Base-by-base conservation (phyloP, 2,329 filamentous ascomycete genomes). In the Rugonectria rugulosa region DNA sequence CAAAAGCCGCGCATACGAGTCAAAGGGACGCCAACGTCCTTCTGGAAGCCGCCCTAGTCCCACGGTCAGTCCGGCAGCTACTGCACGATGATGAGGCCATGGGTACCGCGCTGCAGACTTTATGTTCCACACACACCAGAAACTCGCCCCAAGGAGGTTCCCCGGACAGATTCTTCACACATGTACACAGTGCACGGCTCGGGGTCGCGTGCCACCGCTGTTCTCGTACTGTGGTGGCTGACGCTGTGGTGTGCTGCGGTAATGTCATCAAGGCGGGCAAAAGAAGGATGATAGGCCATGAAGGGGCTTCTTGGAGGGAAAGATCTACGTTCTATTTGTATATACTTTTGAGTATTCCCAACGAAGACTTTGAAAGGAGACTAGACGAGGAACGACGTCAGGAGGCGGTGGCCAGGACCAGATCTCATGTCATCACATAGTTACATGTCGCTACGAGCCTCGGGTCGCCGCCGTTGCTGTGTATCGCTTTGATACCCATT, bases 11-110 rank as follows among this genome's bases (percentile, higher is more conserved):
- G 59, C 58, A 60, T 53, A 62, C 45, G 62, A 62, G 31, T 36
- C 36, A 34, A 34, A 41, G 27, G 21, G 36, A 21, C 32, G 47
- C 51, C 46, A 43, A 52, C 57, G 44, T 21, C n/a, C 63, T 67
- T 67, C 65, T 62, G 55, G 65, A 67, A 67, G 56, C 54, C 29
- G 41, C 43, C 46, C 61, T 61, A 66, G 53, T 34, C n/a, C n/a
- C 50, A 59, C 63, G 65, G 65, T 46, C 60, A 41, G 57, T 15
- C 65, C 65, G 65, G 65, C 65, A 65, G 46, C 65, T 68, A 68
- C 65, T 67, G 65, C 63, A 67, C 61, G 58, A 67, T 60, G 61
- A 65, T 60, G 43, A 59, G 56, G 62, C 52, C 7, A n/a, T 52
- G 40, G 44, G 34, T 43, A 14, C n/a, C 21, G 49, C 37, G 27